Evolutionary conservation across 768 basidiomycete genomes (phyloP).

Genomic region (Boletus tylopilopsis): DNA sequence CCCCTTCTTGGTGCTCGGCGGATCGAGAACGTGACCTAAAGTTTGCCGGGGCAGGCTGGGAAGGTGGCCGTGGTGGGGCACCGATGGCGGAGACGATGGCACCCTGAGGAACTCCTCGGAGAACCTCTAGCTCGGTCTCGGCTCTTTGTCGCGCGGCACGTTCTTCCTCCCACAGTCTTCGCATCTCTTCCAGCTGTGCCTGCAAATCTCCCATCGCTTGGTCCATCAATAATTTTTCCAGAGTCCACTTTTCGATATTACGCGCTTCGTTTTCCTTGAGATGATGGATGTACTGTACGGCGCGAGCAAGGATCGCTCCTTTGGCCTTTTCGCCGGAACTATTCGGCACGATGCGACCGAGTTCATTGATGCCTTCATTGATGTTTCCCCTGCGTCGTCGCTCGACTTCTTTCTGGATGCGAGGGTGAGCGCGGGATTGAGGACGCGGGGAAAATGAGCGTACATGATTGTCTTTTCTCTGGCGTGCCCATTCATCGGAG

Average conservation of each 20-base stretch:
- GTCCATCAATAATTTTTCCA: constrained; percentile 90
- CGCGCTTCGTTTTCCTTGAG: constrained; percentile 88
- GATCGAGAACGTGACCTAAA: constrained; percentile 27
- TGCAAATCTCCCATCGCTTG: constrained; percentile 88
- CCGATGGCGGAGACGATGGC: not conserved
- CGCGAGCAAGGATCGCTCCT: constrained; percentile 81
- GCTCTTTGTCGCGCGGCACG: constrained; percentile 52
- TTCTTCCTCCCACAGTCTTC: constrained; percentile 80
- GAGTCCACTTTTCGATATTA: constrained; percentile 91
- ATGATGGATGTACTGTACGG: constrained; percentile 89
- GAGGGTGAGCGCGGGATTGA: not conserved
- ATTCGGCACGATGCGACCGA: constrained; percentile 84
- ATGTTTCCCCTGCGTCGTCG: constrained; percentile 92
- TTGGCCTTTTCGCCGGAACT: constrained; percentile 87
- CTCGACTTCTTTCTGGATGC: constrained; percentile 91
- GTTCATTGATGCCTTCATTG: constrained; percentile 93
- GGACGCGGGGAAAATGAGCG: constrained; percentile 21
- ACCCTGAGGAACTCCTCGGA: constrained; percentile 38
- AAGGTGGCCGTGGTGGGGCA: constrained; percentile 14
- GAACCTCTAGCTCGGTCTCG: constrained; percentile 60
- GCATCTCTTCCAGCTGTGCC: constrained; percentile 77
- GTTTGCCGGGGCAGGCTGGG: constrained; percentile 10
- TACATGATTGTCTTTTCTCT: constrained; percentile 81
- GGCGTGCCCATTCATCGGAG: constrained; percentile 74
- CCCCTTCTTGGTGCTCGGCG: constrained; percentile 24